These are phyloP conservation scores for Phaeomoniella chlamydospora DNA, from an alignment of 2,329 filamentous ascomycete genomes.

Conservation along the genomic window DNA sequence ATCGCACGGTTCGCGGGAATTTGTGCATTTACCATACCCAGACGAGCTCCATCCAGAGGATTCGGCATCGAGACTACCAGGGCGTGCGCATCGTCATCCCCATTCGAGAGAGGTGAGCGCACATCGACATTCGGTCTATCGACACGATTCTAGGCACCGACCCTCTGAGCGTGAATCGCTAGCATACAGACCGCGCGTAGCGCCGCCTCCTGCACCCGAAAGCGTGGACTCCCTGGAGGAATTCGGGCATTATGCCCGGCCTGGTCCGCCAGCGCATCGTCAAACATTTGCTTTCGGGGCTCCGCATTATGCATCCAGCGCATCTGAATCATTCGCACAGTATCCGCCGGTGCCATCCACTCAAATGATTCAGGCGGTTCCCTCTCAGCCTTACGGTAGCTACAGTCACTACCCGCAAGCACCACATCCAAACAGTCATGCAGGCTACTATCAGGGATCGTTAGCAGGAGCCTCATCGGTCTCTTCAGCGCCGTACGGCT, in stretches of 20 bases:
- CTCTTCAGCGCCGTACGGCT: background rate
- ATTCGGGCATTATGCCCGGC: constrained; percentile 30
- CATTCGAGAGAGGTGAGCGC: constrained; percentile 14
- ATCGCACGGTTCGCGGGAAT: constrained; percentile 17
- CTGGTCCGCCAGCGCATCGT: constrained; percentile 18
- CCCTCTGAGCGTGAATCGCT: constrained; percentile 21
- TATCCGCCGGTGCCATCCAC: constrained; percentile 13
- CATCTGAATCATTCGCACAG: constrained; percentile 21
- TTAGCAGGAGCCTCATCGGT: background rate
- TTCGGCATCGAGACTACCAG: constrained; percentile 25
- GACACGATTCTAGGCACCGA: constrained; percentile 19
- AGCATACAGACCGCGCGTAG: constrained; percentile 23
- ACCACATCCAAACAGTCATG: constrained; percentile 1
- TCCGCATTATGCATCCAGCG: constrained; percentile 22
- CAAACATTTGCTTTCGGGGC: constrained; percentile 12
- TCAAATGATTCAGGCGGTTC: constrained; percentile 9
- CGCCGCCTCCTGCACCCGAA: constrained; percentile 38
- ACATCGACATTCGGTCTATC: constrained; percentile 15
- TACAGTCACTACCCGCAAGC: background rate
- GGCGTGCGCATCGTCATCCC: constrained; percentile 25
- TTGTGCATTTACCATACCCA: constrained; percentile 21
- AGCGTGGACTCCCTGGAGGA: constrained; percentile 53
- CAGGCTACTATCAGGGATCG: constrained; percentile 2
- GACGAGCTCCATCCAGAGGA: constrained; percentile 31
- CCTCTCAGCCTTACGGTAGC: constrained; percentile 8